Evolutionary conservation across 2,329 filamentous ascomycete species (phyloP).

Genomic region (Didymella pinodella): DNA sequence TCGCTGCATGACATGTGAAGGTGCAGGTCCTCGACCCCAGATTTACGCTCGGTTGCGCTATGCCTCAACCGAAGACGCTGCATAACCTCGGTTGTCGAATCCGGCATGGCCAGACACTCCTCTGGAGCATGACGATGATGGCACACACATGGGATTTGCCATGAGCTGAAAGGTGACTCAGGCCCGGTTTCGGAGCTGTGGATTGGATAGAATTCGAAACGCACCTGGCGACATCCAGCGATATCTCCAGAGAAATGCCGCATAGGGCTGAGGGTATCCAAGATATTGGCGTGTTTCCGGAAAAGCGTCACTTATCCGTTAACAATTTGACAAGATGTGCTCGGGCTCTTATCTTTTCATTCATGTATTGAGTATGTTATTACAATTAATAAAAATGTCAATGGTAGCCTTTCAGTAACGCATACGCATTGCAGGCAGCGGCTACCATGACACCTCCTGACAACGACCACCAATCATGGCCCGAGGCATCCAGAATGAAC

Average conservation of each 20-base stretch:
- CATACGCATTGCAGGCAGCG: conserved; percentile 38
- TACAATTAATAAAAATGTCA: neutral
- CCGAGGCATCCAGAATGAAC: neutral
- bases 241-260: conserved; percentile 2
- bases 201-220: neutral
- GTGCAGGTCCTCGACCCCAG: conserved; percentile 25
- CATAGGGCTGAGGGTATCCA: neutral
- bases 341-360: neutral
- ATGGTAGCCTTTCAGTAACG: conserved; percentile 38
- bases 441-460: conserved; percentile 10
- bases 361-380: neutral
- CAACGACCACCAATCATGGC: conserved; percentile 15
- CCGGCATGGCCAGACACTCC: conserved; percentile 19
- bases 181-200: conserved; percentile 5
- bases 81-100: conserved; percentile 28
- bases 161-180: conserved; percentile 2
- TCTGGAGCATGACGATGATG: conserved; percentile 15
- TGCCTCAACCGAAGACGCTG: conserved; percentile 1
- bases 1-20: conserved; percentile 43
- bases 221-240: neutral
- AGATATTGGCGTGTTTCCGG: neutral
- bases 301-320: neutral
- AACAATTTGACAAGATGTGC: neutral
- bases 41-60: conserved; percentile 18
- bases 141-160: conserved; percentile 1